Evolutionary conservation across 345 rosid genomes (phyloP), one percentile per base, ranked within the genome.

Genomic region (Rhizophora apiculata): DNA sequence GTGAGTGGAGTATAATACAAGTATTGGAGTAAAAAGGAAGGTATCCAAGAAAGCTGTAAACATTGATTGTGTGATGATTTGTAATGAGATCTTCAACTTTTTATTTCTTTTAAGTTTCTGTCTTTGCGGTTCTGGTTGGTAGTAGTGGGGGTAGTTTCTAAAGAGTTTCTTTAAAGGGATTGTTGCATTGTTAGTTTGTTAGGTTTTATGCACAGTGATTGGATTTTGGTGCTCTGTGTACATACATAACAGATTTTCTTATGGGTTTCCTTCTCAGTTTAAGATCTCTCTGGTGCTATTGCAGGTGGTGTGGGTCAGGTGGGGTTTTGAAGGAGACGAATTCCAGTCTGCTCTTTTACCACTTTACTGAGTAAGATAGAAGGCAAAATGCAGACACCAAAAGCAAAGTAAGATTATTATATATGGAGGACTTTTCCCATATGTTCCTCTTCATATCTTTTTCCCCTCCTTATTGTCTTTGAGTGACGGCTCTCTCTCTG

Each of bases 121-220:
- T 71, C 36, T 39, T 71, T 43, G 78, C 64, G 72, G 72, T 54
- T 83, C 53, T 72, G 89, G 89, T 93, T 86, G 97, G 89, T 93
- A 80, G 86, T 88, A 86, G 96, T 89, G 98, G 90, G 75, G 86
- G 87, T 87, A 67, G 93, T 83, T 90, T 84, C 72, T 73, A 48
- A 82, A 82, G 92, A 93, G 98, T 93, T 89, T 83, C 88, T 89
- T 93, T 78, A 81, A 90, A 93, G 98, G 85, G 73, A 88, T 74
- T 79, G 70, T 74, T 79, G 70, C 72, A 72, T 64, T 69, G 88
- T 80, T 74, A 83, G 68, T 60, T 82, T 73, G 89, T 80, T 85
- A 80, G 74, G 83, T 70, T 79, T 72, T 81, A 71, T 80, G 71
- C 80, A 57, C 70, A 68, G 72, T 70, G 68, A 72, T 81, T 62